Evolutionary conservation across 345 rosid genomes (phyloP).

Genomic region (Garcia nutans): DNA sequence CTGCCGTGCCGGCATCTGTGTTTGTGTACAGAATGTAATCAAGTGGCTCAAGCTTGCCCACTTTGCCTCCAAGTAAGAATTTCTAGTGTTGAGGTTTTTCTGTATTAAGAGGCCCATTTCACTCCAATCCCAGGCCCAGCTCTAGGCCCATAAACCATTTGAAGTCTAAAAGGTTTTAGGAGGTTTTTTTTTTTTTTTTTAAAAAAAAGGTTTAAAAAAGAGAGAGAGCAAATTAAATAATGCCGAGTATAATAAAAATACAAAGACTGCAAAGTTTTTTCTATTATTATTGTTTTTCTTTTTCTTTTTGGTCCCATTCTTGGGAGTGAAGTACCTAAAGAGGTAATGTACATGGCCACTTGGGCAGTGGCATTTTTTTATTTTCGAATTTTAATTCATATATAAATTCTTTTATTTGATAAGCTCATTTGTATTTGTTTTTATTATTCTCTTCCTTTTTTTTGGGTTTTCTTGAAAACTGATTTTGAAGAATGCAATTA

Average conservation of each 20-base stretch:
- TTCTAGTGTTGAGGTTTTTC: constrained; percentile 76
- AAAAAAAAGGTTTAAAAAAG: not conserved
- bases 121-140: not conserved
- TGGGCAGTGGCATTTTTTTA: constrained; percentile 37
- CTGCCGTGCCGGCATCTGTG: constrained; percentile 93
- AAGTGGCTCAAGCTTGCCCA: constrained; percentile 64
- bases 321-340: constrained; percentile 3
- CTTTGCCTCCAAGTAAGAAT: constrained; percentile 59
- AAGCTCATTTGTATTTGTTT: not conserved
- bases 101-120: constrained; percentile 20
- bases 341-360: constrained; percentile 50
- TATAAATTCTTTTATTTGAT: constrained; percentile 50
- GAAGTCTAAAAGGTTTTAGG: not conserved
- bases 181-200: too few species aligned
- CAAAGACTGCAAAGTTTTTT: constrained; percentile 1
- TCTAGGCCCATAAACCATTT: not conserved
- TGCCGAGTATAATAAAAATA: constrained; percentile 3
- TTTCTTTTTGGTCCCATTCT: not conserved
- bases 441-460: not conserved
- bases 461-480: not conserved
- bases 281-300: not conserved
- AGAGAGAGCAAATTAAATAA: constrained; percentile 4
- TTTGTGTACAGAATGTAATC: constrained; percentile 69
- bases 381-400: constrained; percentile 29
- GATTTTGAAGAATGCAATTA: not conserved